These are phyloP conservation scores for Orbilia brochopaga DNA, from an alignment of 2,329 filamentous ascomycete genomes.

Conservation along the genomic window DNA sequence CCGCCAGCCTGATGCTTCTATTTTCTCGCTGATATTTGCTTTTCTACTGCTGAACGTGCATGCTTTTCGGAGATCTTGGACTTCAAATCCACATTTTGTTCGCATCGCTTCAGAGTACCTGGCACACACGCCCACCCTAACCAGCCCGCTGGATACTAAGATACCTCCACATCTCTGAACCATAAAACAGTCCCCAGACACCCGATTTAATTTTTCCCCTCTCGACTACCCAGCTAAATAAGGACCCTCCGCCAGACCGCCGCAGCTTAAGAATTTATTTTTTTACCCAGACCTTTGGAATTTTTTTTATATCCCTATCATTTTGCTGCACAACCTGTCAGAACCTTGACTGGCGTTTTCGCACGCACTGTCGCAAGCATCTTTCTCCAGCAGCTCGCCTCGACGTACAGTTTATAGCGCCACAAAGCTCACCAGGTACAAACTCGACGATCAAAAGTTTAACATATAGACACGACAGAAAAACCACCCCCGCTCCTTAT, in stretches of 20 bases:
- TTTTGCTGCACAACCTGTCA: conserved; percentile 36
- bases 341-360: conserved; percentile 20
- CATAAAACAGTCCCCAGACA: conserved; percentile 47
- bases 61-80: conserved; percentile 21
- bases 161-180: conserved; percentile 33
- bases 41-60: conserved; percentile 12
- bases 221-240: conserved; percentile 29
- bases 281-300: conserved; percentile 36
- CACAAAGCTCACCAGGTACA: conserved; percentile 20
- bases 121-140: conserved; percentile 25
- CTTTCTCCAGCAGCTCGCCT: conserved; percentile 12
- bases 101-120: conserved; percentile 39
- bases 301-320: conserved; percentile 14
- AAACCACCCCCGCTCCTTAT: not conserved
- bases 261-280: conserved; percentile 44
- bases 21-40: conserved; percentile 4
- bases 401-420: conserved; percentile 9
- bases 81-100: conserved; percentile 9
- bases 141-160: conserved; percentile 30
- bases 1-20: conserved; percentile 21
- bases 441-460: not conserved
- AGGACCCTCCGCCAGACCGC: conserved; percentile 32
- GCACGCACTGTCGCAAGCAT: conserved; percentile 23
- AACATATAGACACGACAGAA: conserved; percentile 3
- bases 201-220: conserved; percentile 22